These are phyloP conservation scores for Zygosaccharomyces rouxii DNA, from an alignment of 805 yeast genomes.

Conservation along the genomic window DNA sequence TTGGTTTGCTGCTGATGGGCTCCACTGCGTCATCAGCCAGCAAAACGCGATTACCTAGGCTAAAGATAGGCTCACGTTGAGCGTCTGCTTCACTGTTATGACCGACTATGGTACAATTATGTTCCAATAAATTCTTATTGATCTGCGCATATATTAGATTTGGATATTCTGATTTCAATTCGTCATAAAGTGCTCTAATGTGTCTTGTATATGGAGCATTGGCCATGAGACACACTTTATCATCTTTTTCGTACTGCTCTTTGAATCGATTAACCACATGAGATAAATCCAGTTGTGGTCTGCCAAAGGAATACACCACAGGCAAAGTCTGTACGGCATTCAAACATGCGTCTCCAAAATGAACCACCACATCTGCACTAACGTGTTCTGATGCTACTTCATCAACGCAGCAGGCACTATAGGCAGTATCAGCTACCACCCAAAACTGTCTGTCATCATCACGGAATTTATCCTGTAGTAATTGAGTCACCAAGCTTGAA, in stretches of 20 bases:
- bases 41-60: constrained; percentile 32
- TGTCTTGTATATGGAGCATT: constrained; percentile 61
- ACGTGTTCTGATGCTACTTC: constrained; percentile 97
- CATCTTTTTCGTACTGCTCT: constrained; percentile 38
- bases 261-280: constrained; percentile 40
- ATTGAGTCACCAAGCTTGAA: constrained; percentile 63
- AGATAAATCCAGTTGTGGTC: constrained; percentile 49
- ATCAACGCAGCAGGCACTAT: constrained; percentile 92
- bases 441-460: constrained; percentile 46
- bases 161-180: constrained; percentile 30
- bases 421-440: constrained; percentile 93
- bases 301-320: constrained; percentile 76
- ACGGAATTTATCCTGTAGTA: constrained; percentile 39
- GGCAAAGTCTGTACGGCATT: constrained; percentile 71
- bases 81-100: constrained; percentile 32
- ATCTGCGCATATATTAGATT: constrained; percentile 41
- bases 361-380: constrained; percentile 75
- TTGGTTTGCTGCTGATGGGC: constrained; percentile 15
- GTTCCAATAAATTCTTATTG: constrained; percentile 29
- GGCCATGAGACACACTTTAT: constrained; percentile 61
- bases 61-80: constrained; percentile 22
- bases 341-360: constrained; percentile 93
- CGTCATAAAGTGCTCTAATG: constrained; percentile 39
- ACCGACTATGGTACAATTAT: constrained; percentile 38
- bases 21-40: constrained; percentile 32